phyloP scores from a whole-genome alignment of 768 basidiomycete species.

The Phlebiopsis flavidoalba region DNA sequence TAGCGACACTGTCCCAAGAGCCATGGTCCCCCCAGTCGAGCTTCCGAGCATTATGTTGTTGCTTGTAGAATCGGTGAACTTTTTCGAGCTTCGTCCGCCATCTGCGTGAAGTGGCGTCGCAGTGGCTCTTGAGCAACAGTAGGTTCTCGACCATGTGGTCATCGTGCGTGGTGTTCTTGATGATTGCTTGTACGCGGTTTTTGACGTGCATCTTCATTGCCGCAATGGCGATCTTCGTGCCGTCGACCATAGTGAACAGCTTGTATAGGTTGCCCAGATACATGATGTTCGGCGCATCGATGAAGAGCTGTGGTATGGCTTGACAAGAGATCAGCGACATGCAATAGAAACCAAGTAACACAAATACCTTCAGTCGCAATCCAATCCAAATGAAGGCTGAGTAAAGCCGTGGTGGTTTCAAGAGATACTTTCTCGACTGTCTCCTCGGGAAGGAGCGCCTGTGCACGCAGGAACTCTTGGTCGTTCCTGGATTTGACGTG shows the following conservation, averaged over 20 bases:
- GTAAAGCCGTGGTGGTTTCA: conserved; percentile 47
- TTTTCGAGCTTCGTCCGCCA: conserved; percentile 63
- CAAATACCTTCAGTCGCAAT: conserved; percentile 34
- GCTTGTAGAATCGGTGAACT: conserved; percentile 72
- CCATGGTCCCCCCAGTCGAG: conserved; percentile 87
- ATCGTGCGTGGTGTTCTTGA: conserved; percentile 56
- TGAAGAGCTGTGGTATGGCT: conserved; percentile 49
- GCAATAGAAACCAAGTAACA: background rate
- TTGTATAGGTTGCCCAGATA: conserved; percentile 51
- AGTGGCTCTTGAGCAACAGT: conserved; percentile 58
- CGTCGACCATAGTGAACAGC: conserved; percentile 55
- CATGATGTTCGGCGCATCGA: conserved; percentile 35
- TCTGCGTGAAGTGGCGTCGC: conserved; percentile 45
- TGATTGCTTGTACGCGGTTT: conserved; percentile 54
- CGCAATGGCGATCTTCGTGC: conserved; percentile 45
- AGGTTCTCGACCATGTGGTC: conserved; percentile 76
- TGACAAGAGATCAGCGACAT: background rate
- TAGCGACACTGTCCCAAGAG: conserved; percentile 78
- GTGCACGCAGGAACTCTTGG: conserved; percentile 55
- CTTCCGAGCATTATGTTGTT: conserved; percentile 68
- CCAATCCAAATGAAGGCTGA: conserved; percentile 41
- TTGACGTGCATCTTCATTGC: conserved; percentile 61
- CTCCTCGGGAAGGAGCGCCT: conserved; percentile 42
- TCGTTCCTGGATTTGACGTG: conserved; percentile 40
- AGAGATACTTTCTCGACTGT: conserved; percentile 49